Conservation (phyloP, 2,329 filamentous ascomycete species). For the Xylariaceae sp. region DNA sequence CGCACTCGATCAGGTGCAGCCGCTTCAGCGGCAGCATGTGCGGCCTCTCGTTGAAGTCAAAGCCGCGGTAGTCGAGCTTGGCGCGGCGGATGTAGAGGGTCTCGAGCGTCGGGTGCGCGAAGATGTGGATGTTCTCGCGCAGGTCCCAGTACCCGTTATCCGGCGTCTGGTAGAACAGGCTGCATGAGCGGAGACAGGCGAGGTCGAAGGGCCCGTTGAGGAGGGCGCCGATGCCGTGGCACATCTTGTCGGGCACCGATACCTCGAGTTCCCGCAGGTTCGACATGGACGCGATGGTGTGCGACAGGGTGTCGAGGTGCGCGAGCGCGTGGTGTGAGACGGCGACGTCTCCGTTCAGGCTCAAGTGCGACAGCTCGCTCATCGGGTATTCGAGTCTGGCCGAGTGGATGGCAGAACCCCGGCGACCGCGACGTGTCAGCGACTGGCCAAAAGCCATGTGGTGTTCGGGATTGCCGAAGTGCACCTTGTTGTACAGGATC, state of each 20-base stretch:
- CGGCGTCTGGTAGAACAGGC: constrained; percentile 41
- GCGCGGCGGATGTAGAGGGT: constrained; percentile 40
- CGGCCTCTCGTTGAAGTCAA: constrained; percentile 43
- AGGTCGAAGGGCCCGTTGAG: constrained; percentile 48
- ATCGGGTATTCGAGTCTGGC: constrained; percentile 41
- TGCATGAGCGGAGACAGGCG: constrained; percentile 42
- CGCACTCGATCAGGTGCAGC: constrained; percentile 44
- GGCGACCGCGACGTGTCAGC: constrained; percentile 39
- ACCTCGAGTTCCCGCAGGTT: constrained; percentile 44
- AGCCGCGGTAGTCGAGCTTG: constrained; percentile 41
- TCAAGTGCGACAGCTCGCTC: constrained; percentile 38
- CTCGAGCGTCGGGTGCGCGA: constrained; percentile 44
- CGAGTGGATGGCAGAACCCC: constrained; percentile 42
- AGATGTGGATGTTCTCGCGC: constrained; percentile 47
- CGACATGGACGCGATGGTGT: constrained; percentile 44
- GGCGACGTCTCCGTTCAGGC: constrained; percentile 34
- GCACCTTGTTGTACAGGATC: constrained; percentile 42
- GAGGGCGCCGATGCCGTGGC: constrained; percentile 42
- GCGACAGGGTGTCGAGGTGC: constrained; percentile 39
- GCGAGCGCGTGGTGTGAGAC: constrained; percentile 29
- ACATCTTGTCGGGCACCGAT: constrained; percentile 38
- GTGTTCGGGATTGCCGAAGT: constrained; percentile 42
- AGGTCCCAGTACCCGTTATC: constrained; percentile 45
- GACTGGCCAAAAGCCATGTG: constrained; percentile 45
- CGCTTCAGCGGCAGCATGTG: constrained; percentile 40